These are phyloP conservation scores for Vickermania ingenoplastis DNA, from an alignment of 208 protist species.

Conservation along the genomic window DNA sequence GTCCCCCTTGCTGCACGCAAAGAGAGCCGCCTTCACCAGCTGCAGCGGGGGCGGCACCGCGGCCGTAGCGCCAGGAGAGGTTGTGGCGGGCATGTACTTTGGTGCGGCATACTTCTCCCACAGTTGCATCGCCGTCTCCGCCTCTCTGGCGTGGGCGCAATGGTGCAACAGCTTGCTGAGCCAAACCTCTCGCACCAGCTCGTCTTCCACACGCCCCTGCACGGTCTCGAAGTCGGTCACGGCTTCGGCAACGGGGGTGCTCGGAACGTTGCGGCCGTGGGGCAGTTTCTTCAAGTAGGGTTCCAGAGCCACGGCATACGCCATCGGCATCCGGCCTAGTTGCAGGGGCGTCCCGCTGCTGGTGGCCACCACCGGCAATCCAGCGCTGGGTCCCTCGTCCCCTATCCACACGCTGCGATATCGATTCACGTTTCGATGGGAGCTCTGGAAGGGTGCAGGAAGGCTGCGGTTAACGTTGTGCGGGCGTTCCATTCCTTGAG, in stretches of 20 bases:
- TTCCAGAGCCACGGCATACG: constrained; percentile 63
- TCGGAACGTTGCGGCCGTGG: constrained; percentile 59
- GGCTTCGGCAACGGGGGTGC: constrained; percentile 66
- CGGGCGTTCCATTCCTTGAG: constrained; percentile 78
- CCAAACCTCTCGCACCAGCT: constrained; percentile 55
- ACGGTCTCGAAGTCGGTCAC: constrained; percentile 61
- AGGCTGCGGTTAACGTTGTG: constrained; percentile 71
- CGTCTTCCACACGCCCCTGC: constrained; percentile 60
- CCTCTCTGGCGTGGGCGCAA: constrained; percentile 66
- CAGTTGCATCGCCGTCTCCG: constrained; percentile 48
- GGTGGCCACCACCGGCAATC: neutral
- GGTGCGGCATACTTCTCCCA: constrained; percentile 57
- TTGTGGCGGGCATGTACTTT: constrained; percentile 25
- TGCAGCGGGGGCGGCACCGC: constrained; percentile 31
- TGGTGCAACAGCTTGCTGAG: constrained; percentile 81
- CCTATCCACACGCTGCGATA: constrained; percentile 83
- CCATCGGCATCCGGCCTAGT: constrained; percentile 43
- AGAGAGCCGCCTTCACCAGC: constrained; percentile 71
- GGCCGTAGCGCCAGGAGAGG: neutral
- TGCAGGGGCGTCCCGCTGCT: no score
- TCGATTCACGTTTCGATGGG: constrained; percentile 61
- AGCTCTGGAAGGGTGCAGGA: constrained; percentile 46
- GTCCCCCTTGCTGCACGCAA: constrained; percentile 68
- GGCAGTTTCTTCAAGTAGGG: constrained; percentile 78
- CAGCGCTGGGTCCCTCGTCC: constrained; percentile 11